Evolutionary conservation across 2,329 filamentous ascomycete species (phyloP), one percentile per base, ranked within the genome.

Genomic region (Cyphellophora europaea): DNA sequence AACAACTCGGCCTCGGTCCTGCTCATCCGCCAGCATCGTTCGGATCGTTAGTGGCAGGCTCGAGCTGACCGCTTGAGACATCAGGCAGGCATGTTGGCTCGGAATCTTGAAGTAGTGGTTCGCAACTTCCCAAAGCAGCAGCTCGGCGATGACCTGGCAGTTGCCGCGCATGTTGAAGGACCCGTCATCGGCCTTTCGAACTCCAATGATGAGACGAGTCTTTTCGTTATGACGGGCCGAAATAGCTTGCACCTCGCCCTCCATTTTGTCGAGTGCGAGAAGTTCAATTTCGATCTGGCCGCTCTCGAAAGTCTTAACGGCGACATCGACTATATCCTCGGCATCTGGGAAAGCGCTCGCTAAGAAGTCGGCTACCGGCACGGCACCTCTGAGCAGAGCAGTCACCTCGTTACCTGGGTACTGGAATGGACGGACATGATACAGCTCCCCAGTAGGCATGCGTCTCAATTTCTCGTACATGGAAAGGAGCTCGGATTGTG

Each of bases 401-500:
- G 21, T 25, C 8, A 25, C 21, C 21, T 25, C 21, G n/a, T 25
- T 25, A n/a, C 21, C 21, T 8, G 21, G 21, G 21, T 25, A 25
- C n/a, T 25, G 21, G 8, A 25, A 8, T n/a, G 21, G 21, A 8
- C 21, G 42, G 5, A 72, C 45, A 11, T 45, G 53, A 40, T 62
- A 63, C 3, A 64, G 58, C 17, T 63, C 55, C 23, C 66, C 62
- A 11, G 55, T 51, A 1, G 63, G 56, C 2, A 61, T 53, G n/a
- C 56, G 49, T 8, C 53, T 53, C 6, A 68, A 49, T 21, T 55
- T 61, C 27, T 69, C 57, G 36, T 59, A 63, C 31, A 67, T 59
- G 2, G 59, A 61, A 32, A 65, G 56, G n/a, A 71, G 53, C 38
- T 71, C 67, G 36, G 63, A 63, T 43, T 70, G 67, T 10, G 66